Evolutionary conservation across 2,329 filamentous ascomycete species (phyloP).

Genomic region (Botrytis aclada): DNA sequence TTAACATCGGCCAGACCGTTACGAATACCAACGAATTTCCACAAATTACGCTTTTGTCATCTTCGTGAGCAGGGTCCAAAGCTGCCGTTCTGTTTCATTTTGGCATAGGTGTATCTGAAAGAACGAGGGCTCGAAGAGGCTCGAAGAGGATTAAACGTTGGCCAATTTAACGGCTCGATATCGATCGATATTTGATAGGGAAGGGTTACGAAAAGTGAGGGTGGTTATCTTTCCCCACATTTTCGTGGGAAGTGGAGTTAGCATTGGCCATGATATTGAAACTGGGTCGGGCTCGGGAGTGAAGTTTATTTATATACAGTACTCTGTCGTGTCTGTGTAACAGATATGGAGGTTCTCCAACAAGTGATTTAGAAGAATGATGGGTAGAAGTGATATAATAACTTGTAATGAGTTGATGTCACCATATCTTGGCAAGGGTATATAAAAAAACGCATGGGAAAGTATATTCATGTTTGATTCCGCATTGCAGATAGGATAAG

Average conservation of each 20-base stretch:
- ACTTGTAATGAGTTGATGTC: not conserved
- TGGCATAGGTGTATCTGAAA: not conserved
- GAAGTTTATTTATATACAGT: not conserved
- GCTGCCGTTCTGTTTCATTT: not conserved
- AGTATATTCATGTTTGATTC: not conserved
- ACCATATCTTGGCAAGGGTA: not conserved
- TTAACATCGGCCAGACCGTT: not conserved
- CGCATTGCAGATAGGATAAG: not conserved
- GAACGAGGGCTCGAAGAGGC: not conserved
- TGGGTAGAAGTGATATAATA: not conserved
- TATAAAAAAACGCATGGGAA: not conserved
- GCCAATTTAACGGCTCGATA: not conserved
- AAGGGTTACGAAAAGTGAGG: not conserved
- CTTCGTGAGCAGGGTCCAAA: not conserved
- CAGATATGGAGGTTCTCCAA: not conserved
- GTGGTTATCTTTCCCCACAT: constrained; percentile 15
- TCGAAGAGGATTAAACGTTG: no score
- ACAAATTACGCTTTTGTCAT: not conserved
- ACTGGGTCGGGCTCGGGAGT: not conserved
- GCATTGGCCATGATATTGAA: not conserved
- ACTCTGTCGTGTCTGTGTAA: no score
- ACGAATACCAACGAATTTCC: not conserved
- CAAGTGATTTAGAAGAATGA: not conserved
- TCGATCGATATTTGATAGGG: not conserved
- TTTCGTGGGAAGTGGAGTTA: not conserved